Base-by-base conservation (phyloP, 768 basidiomycete species). In the Lactarius hengduanensis region DNA sequence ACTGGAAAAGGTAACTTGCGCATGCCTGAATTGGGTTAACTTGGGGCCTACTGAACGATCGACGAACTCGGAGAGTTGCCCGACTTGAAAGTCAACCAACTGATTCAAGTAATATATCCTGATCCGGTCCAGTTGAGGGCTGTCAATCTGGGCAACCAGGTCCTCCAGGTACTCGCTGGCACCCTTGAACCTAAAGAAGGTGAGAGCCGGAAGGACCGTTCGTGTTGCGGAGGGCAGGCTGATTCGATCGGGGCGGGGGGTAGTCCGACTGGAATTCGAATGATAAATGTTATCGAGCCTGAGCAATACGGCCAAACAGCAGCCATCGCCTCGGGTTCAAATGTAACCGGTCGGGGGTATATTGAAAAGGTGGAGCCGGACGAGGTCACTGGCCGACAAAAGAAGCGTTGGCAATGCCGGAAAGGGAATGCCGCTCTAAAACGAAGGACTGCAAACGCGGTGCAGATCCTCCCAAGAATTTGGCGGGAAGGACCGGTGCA, bases 81-180 rank as follows among this genome's bases (percentile, higher is more conserved):
- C 45, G 13, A 47, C 45, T 6, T 3, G n/a, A 47, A n/a, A 1
- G 10, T 47, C 45, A 22, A 47, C n/a, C 22, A 47, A 20, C n/a
- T 10, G 10, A 22, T 22, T 47, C 9, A n/a, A 22, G 45, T n/a
- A 47, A 47, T 22, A 0, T 10, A 47, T 10, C 0, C 0, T 0
- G 45, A 47, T 47, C n/a, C 3, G 3, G 4, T 22, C 10, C 4
- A 47, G 45, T 13, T 47, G 45, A 47, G 45, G 45, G 28, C 28
- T 28, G 28, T n/a, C 45, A 4, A 6, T 47, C n/a, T 47, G 45
- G n/a, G 45, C 9, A 10, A 47, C 45, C n/a, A 47, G n/a, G 9
- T 47, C 10, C 45, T 47, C 45, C n/a, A 47, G 10, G 11, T 47
- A 22, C 45, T 22, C 45, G 11, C n/a, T 11, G 10, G 45, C 3